These are phyloP conservation scores for Haberlea rhodopensis DNA, from an alignment of 257 asterid genomes.

Conservation along the genomic window DNA sequence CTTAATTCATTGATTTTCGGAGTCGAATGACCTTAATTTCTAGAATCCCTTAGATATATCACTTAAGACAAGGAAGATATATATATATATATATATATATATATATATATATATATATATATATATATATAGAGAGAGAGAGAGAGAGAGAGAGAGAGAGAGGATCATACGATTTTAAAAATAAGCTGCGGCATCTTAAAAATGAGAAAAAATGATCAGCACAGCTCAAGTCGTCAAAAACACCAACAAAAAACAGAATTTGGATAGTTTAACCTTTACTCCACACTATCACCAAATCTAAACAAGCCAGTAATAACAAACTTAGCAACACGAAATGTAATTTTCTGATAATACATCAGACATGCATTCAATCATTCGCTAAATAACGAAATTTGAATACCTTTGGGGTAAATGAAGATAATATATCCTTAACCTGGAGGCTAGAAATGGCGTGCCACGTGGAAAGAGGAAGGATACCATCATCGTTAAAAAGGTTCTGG, in stretches of 20 bases:
- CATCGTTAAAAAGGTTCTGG: conserved; percentile 74
- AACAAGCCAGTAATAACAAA: too few relatives aligned
- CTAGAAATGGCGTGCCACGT: conserved; percentile 60
- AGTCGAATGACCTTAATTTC: not conserved
- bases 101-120: too few relatives aligned
- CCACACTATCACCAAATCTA: too few relatives aligned
- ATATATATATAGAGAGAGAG: too few relatives aligned
- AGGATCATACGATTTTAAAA: not conserved
- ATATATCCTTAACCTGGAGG: conserved; percentile 51
- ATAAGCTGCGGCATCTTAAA: not conserved
- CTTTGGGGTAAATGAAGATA: not conserved
- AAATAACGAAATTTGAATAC: not conserved
- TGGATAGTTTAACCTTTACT: too few relatives aligned
- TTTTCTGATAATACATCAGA: not conserved
- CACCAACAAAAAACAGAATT: too few relatives aligned
- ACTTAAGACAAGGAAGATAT: not conserved
- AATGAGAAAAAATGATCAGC: too few relatives aligned
- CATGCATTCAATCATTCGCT: not conserved
- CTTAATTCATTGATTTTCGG: not conserved
- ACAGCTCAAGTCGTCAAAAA: too few relatives aligned
- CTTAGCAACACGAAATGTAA: not conserved
- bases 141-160: too few relatives aligned
- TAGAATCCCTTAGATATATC: not conserved
- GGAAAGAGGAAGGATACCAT: conserved; percentile 62
- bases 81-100: too few relatives aligned